Percentiles rank a stretch among this genome's conserved stretches.
phyloP scores from a whole-genome alignment of 129 eudicot genomes.

The Centella asiatica region DNA sequence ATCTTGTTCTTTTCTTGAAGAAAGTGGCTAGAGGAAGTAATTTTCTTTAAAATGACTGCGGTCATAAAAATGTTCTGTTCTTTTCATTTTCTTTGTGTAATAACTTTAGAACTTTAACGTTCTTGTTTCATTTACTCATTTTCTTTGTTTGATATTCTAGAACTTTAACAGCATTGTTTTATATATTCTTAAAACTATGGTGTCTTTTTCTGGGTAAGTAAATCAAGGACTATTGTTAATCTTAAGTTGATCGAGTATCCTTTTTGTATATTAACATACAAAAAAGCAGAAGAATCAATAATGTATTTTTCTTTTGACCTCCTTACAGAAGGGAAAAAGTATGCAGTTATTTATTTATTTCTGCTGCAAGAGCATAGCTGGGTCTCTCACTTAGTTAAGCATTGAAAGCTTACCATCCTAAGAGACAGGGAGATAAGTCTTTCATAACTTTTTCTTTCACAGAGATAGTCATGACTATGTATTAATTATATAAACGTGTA shows the following conservation, averaged over 20 bases:
- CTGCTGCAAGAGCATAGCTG: not conserved
- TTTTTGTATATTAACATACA: no score
- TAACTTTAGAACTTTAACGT: not conserved
- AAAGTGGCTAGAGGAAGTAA: not conserved
- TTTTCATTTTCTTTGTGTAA: not conserved
- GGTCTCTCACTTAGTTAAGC: not conserved
- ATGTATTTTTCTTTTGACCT: not conserved
- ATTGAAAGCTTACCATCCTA: no score
- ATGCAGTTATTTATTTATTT: not conserved
- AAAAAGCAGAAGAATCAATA: no score
- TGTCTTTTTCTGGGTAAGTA: no score
- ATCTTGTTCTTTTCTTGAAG: not conserved
- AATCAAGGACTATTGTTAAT: no score
- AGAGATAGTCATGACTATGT: not conserved
- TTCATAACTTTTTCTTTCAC: not conserved
- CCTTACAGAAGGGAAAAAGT: not conserved
- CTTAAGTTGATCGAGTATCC: no score
- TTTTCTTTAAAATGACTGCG: not conserved
- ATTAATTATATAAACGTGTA: not conserved
- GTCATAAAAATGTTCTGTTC: no score
- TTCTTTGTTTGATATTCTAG: no score
- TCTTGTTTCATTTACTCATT: no score
- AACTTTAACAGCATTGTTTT: no score
- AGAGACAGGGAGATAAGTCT: not conserved
- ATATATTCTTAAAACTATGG: no score